Evolutionary conservation across 2,329 filamentous ascomycete genomes (phyloP).

Genomic region (Allantophomopsis cytisporea): DNA sequence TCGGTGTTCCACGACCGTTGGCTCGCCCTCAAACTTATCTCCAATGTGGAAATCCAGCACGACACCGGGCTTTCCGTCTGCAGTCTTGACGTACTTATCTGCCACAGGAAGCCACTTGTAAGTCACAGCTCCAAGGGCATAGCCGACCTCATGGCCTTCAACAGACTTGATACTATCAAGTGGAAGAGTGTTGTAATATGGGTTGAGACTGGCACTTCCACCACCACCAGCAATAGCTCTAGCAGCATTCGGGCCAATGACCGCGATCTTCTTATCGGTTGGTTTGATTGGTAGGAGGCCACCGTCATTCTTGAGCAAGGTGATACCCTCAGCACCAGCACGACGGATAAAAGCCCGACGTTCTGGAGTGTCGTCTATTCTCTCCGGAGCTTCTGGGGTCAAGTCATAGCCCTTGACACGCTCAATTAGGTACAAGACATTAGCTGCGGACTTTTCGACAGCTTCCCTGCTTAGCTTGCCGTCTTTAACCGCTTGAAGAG

Average conservation of each 20-base stretch:
- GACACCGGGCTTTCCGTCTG: conserved; percentile 44
- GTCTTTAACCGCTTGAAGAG: conserved; percentile 34
- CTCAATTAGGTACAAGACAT: conserved; percentile 44
- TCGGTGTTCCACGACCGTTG: conserved; percentile 42
- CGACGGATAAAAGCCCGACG: conserved; percentile 45
- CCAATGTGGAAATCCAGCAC: conserved; percentile 51
- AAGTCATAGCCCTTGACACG: conserved; percentile 47
- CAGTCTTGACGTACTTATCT: conserved; percentile 41
- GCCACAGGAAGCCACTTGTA: conserved; percentile 53
- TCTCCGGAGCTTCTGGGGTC: conserved; percentile 40
- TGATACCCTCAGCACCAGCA: conserved; percentile 47
- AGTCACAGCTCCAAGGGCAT: conserved; percentile 48
- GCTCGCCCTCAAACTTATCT: conserved; percentile 44
- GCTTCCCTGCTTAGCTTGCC: conserved; percentile 31
- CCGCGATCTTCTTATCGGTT: conserved; percentile 42
- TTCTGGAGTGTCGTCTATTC: conserved; percentile 40
- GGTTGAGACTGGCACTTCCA: conserved; percentile 54
- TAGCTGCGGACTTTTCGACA: conserved; percentile 43
- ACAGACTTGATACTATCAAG: conserved; percentile 45
- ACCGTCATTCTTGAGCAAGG: conserved; percentile 49
- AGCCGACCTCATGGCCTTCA: conserved; percentile 40
- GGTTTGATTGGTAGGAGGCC: conserved; percentile 42
- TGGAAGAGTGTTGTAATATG: conserved; percentile 54
- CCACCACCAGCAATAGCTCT: conserved; percentile 54
- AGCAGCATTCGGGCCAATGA: conserved; percentile 56